Percentiles rank a stretch among this genome's conserved stretches.
phyloP scores from a whole-genome alignment of 1,139 yeast species.

The Zygosaccharomyces sapae region DNA sequence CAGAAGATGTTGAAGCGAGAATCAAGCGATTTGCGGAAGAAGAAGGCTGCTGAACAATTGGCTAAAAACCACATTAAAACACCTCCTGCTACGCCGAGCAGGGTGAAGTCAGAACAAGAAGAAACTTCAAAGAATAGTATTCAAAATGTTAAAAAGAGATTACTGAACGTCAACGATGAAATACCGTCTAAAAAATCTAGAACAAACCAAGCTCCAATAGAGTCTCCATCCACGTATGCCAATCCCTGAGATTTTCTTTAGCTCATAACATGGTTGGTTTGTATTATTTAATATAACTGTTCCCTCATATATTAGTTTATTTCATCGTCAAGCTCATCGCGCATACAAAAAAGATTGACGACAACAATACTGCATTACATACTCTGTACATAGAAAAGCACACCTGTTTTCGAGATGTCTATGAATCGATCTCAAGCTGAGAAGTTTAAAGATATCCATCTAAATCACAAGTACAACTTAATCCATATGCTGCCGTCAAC shows the following conservation, averaged over 20 bases:
- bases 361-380: background rate
- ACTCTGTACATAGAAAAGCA: background rate
- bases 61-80: conserved; percentile 11
- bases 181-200: conserved; percentile 8
- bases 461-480: conserved; percentile 31
- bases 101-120: conserved; percentile 2
- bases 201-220: background rate
- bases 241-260: background rate
- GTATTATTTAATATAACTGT: background rate
- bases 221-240: background rate
- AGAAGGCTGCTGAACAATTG: conserved; percentile 17
- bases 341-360: background rate
- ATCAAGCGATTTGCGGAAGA: conserved; percentile 32
- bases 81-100: conserved; percentile 19
- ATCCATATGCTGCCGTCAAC: conserved; percentile 28
- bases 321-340: background rate
- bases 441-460: conserved; percentile 28
- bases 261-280: background rate
- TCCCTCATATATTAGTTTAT: background rate
- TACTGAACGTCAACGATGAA: conserved; percentile 7
- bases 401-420: conserved; percentile 2
- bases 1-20: conserved; percentile 31
- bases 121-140: conserved; percentile 2
- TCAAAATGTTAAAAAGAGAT: conserved; percentile 10
- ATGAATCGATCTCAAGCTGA: conserved; percentile 30